phyloP scores from a whole-genome alignment of 1,284 basidiomycete species.

The Pyrrhoderma noxium region DNA sequence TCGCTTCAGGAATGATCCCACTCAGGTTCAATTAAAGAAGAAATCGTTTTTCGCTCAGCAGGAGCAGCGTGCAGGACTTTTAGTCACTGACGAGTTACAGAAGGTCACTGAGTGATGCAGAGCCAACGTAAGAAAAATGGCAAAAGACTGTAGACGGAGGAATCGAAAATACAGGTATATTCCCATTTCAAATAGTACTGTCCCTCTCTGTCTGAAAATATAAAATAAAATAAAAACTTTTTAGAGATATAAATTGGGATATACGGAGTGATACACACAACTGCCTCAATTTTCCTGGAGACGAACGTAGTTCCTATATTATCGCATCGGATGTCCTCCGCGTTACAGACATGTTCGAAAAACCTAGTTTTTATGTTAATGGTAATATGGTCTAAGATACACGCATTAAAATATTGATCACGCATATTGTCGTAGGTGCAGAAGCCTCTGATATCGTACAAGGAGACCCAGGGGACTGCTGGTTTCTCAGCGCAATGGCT shows the following conservation, averaged over 20 bases:
- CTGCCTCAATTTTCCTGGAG: slow-evolving; percentile 35
- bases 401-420: background rate
- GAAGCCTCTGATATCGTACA: slow-evolving; percentile 33
- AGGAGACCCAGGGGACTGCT: slow-evolving; percentile 36
- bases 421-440: background rate
- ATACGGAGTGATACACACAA: slow-evolving; percentile 36
- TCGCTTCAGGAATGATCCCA: too few species aligned
- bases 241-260: slow-evolving; percentile 46
- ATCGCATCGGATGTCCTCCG: slow-evolving; percentile 37
- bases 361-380: slow-evolving; percentile 37
- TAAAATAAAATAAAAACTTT: background rate
- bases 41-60: slow-evolving; percentile 14
- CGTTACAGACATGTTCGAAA: slow-evolving; percentile 38
- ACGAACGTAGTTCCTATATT: background rate
- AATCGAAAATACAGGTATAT: slow-evolving; percentile 31
- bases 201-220: slow-evolving; percentile 1
- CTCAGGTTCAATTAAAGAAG: background rate
- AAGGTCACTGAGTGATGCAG: slow-evolving; percentile 35
- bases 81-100: slow-evolving; percentile 34
- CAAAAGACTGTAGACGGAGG: slow-evolving; percentile 30
- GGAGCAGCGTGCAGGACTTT: slow-evolving; percentile 15
- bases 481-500: slow-evolving; percentile 42
- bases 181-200: slow-evolving; percentile 21
- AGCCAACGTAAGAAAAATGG: slow-evolving; percentile 31
- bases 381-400: slow-evolving; percentile 23